These are phyloP conservation scores for Nidula niveotomentosa DNA, from an alignment of 1,284 basidiomycete genomes.

Conservation along the genomic window DNA sequence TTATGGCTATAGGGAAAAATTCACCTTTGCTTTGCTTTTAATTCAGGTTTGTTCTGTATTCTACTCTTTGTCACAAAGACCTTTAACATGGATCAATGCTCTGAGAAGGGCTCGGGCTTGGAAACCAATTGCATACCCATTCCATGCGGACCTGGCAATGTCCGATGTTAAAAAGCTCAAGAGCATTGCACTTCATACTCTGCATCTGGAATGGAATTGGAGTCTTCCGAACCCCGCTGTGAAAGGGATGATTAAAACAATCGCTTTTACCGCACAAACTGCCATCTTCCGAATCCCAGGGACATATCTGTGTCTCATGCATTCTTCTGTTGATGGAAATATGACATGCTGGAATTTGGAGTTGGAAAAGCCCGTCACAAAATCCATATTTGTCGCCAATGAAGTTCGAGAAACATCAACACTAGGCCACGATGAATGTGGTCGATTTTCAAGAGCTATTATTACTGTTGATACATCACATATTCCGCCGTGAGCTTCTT, in stretches of 20 bases:
- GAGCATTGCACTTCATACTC: conserved; percentile 16
- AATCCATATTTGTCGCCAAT: conserved; percentile 9
- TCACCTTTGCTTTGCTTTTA: too few relatives aligned
- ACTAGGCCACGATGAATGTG: conserved; percentile 15
- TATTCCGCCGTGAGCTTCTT: conserved; percentile 6
- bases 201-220: conserved; percentile 21
- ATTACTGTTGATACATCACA: conserved; percentile 7
- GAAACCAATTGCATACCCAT: conserved; percentile 17
- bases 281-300: conserved; percentile 22
- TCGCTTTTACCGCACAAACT: conserved; percentile 12
- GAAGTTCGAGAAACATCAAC: conserved; percentile 17
- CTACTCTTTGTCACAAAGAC: too few relatives aligned
- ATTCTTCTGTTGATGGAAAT: conserved; percentile 12
- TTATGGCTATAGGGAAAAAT: too few relatives aligned
- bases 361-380: conserved; percentile 8
- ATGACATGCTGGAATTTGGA: conserved; percentile 16
- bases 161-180: conserved; percentile 13
- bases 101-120: too few relatives aligned
- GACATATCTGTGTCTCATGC: conserved; percentile 18
- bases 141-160: conserved; percentile 16
- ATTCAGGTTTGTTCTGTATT: too few relatives aligned
- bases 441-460: conserved; percentile 19
- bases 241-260: conserved; percentile 11
- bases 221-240: conserved; percentile 8
- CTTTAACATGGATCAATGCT: too few relatives aligned